These are phyloP conservation scores for Thelephora aurantiotincta DNA, from an alignment of 768 basidiomycete species.

Conservation along the genomic window DNA sequence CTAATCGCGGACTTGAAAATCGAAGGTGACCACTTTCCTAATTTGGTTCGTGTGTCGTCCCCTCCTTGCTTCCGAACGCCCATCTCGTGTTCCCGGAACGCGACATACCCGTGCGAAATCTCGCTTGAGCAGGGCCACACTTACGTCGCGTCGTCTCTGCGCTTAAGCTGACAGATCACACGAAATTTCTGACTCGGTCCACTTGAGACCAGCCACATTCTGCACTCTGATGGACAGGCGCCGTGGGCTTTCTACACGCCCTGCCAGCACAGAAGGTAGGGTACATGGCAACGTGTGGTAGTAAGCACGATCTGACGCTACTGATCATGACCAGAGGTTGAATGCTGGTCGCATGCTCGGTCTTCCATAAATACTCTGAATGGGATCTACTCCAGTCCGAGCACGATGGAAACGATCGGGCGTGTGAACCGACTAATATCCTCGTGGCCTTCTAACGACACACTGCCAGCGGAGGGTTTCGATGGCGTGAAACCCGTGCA, in stretches of 20 bases:
- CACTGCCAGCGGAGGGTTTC: conserved; percentile 50
- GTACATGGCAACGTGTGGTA: conserved; percentile 8
- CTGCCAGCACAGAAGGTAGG: conserved; percentile 66
- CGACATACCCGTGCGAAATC: no score
- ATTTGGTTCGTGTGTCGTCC: no score
- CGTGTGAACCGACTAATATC: conserved; percentile 62
- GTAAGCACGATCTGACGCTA: conserved; percentile 3
- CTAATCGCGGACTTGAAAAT: no score
- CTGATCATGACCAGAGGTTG: conserved; percentile 37
- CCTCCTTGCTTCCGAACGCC: no score
- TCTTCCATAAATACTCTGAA: conserved; percentile 43
- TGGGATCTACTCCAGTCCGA: conserved; percentile 33
- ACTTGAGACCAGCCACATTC: background rate
- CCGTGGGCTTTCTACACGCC: conserved; percentile 43
- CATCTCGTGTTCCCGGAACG: no score
- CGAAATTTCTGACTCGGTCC: background rate
- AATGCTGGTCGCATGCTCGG: conserved; percentile 62
- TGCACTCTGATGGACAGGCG: conserved; percentile 43
- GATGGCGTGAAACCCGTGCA: conserved; percentile 48
- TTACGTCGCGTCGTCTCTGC: no score
- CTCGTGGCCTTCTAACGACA: conserved; percentile 62
- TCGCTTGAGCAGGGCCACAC: no score
- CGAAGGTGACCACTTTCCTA: no score
- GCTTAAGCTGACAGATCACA: no score
- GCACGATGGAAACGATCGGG: conserved; percentile 43